Base-by-base conservation (phyloP, 202 grass and related monocot species). In the Panicum hallii region DNA sequence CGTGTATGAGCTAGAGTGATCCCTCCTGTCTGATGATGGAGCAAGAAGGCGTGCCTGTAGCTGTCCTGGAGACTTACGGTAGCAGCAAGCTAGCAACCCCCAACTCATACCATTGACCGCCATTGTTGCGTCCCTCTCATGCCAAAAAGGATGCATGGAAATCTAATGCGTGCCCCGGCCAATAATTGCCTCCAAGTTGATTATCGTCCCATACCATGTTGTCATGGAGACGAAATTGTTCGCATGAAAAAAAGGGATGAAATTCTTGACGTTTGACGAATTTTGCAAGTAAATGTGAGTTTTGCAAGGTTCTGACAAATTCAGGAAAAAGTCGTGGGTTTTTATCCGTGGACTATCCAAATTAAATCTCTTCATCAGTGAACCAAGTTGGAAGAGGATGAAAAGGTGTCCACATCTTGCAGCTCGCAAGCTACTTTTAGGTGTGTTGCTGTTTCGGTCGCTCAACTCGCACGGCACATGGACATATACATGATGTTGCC, bases 31-130 rank as follows among this genome's bases (percentile, higher is more conserved):
- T 2, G 26, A 5, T 14, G 26, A 63, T 63, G 60, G 60, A 63
- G 60, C 60, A 32, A 15, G 60, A 6, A 53, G 26, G 74, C 70
- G 60, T 84, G 62, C 15, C 36, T 45, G 82, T 76, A 83, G 70
- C 70, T 84, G 50, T 67, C 47, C 32, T 15, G 13, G 16, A 42
- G 73, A 42, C 46, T 67, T 53, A 26, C 14, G 22, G 46, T 44
- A n/a, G 82, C 71, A 23, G 38, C 62, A 57, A 56, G 47, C 11
- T 47, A 16, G 22, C 49, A 46, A 56, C 47, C 36, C 36, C 4
- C 72, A 57, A 23, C 13, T 62, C 13, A 26, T 52, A 28, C 20
- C 42, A 63, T 63, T 72, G 83, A 70, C 75, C 54, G 14, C n/a
- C 43, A 50, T 60, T 14, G 74, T 32, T 19, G 44, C 7, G 74